A percentile compares a stretch with the other conserved stretches of the same genome.
These are phyloP conservation scores for Cytidiella melzeri DNA, from an alignment of 768 basidiomycete genomes.

Conservation along the genomic window DNA sequence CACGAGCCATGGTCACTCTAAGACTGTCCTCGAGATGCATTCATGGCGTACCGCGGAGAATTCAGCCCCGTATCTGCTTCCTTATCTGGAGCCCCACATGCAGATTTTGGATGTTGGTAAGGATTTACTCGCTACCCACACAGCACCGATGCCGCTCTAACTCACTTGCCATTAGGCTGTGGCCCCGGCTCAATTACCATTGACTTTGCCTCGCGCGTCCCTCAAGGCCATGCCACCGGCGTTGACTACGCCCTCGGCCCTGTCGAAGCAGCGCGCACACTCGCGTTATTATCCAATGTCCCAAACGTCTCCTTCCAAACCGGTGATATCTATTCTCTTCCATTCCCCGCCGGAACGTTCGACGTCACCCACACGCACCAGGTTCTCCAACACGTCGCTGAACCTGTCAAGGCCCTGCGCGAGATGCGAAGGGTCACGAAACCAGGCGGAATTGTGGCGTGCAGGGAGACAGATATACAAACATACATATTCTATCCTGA, in stretches of 20 bases:
- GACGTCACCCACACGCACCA: slow-evolving; percentile 47
- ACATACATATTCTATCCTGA: slow-evolving; percentile 32
- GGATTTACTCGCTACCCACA: not conserved
- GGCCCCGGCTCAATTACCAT: slow-evolving; percentile 47
- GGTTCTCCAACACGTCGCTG: slow-evolving; percentile 41
- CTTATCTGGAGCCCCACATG: slow-evolving; percentile 31
- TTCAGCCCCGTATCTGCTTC: slow-evolving; percentile 36
- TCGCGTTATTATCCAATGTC: slow-evolving; percentile 23
- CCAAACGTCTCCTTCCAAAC: slow-evolving; percentile 33
- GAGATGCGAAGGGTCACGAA: slow-evolving; percentile 46
- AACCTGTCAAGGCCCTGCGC: slow-evolving; percentile 34
- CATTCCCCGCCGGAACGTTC: slow-evolving; percentile 35
- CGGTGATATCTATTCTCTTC: slow-evolving; percentile 33
- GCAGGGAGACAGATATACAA: slow-evolving; percentile 36
- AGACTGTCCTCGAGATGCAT: slow-evolving; percentile 12
- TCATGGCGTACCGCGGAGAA: slow-evolving; percentile 33
- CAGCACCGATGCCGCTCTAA: not conserved
- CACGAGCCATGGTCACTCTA: slow-evolving; percentile 6
- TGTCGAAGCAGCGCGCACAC: slow-evolving; percentile 29
- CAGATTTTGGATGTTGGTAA: slow-evolving; percentile 33
- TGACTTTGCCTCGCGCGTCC: slow-evolving; percentile 34
- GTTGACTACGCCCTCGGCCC: slow-evolving; percentile 33
- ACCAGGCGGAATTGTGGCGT: slow-evolving; percentile 40
- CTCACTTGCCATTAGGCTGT: slow-evolving; percentile 27
- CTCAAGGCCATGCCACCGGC: slow-evolving; percentile 37